Percentiles rank a stretch among this genome's conserved stretches.
Conservation (phyloP, 2,329 filamentous ascomycete genomes). For the Paracoccidioides brasiliensis region DNA sequence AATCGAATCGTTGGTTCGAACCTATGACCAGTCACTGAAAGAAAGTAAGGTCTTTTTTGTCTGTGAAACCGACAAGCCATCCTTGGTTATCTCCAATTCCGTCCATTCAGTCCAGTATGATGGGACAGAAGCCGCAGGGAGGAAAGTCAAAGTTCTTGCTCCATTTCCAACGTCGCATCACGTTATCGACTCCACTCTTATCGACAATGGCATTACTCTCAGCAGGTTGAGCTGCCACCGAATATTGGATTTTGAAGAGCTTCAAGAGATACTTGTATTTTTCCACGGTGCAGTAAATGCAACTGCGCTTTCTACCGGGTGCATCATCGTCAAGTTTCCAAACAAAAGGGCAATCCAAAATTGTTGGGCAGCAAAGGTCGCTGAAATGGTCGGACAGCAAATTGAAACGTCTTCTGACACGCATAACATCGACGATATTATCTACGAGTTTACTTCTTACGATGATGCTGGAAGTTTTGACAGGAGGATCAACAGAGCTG, state of each 20-base stretch:
- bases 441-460: background rate
- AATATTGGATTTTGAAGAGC: background rate
- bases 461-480: background rate
- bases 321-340: background rate
- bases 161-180: background rate
- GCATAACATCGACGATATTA: background rate
- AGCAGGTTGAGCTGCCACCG: background rate
- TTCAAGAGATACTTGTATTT: background rate
- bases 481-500: background rate
- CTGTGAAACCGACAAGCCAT: background rate
- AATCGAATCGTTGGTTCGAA: background rate
- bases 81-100: background rate
- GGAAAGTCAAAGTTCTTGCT: background rate
- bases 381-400: background rate
- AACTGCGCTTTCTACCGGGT: background rate
- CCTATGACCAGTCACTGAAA: background rate
- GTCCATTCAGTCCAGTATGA: background rate
- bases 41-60: background rate
- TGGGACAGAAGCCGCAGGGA: background rate
- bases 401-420: background rate
- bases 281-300: background rate
- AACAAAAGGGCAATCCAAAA: background rate
- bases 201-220: background rate
- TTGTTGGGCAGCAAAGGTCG: background rate
- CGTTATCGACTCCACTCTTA: background rate